Percentiles rank a stretch among this genome's conserved stretches.
These are phyloP conservation scores for Phytophthora foliorum DNA, from an alignment of 352 stramenopile genomes.

Conservation along the genomic window DNA sequence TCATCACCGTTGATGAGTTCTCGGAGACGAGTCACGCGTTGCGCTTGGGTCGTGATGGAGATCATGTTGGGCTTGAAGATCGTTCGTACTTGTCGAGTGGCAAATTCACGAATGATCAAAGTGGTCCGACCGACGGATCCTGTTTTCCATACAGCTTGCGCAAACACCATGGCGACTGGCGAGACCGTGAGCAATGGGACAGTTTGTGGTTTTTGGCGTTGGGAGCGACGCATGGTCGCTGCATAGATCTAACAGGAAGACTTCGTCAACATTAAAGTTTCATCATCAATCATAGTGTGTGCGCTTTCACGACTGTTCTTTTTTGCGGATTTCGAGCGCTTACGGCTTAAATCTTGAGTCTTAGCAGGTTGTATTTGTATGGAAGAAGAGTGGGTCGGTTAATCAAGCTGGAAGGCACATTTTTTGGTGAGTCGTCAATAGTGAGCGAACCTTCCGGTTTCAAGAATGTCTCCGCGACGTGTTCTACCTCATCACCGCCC, in stretches of 20 bases:
- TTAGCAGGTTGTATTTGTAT: too few relatives aligned
- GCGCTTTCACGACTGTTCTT: too few relatives aligned
- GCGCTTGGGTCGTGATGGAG: slow-evolving; percentile 43
- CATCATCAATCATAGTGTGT: too few relatives aligned
- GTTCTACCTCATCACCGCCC: background rate
- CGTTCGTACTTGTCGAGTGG: background rate
- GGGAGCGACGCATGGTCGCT: background rate
- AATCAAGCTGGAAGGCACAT: too few relatives aligned
- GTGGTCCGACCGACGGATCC: background rate
- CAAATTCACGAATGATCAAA: slow-evolving; percentile 10
- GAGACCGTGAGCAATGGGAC: background rate
- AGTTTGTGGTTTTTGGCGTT: background rate
- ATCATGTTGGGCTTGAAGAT: slow-evolving; percentile 11
- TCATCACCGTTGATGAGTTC: slow-evolving; percentile 56
- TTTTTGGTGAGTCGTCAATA: too few relatives aligned
- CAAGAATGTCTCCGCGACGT: background rate
- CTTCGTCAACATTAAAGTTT: background rate
- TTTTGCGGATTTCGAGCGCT: too few relatives aligned
- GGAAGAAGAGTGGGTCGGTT: too few relatives aligned
- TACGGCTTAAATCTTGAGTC: too few relatives aligned
- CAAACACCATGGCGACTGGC: background rate
- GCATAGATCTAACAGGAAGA: background rate
- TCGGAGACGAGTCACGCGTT: slow-evolving; percentile 58
- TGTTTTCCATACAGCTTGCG: background rate
- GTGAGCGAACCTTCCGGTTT: too few relatives aligned